Conservation (phyloP, 164 flowering plant genomes). For the Magnolia sinica region DNA sequence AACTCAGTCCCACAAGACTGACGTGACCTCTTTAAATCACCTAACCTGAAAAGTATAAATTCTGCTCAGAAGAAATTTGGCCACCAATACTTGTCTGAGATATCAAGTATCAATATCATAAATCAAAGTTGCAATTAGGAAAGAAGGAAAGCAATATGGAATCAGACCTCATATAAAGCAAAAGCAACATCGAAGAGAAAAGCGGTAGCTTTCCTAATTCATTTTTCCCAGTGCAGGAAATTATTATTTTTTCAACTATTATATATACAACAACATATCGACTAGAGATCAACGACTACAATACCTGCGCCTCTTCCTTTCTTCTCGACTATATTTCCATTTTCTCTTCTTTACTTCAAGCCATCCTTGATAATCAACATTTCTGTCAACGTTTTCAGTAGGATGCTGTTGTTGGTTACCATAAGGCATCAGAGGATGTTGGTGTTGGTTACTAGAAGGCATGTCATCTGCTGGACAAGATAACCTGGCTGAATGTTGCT, state of each 20-base stretch:
- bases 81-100: neutral
- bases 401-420: slow-evolving; percentile 16
- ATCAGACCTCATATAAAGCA: neutral
- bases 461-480: neutral
- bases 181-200: neutral
- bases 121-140: neutral
- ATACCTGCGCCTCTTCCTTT: slow-evolving; percentile 78
- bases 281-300: neutral
- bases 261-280: neutral
- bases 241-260: neutral
- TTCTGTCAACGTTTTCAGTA: slow-evolving; percentile 53
- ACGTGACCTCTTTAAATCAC: slow-evolving; percentile 27
- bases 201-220: neutral
- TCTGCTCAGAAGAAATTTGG: neutral
- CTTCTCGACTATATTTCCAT: slow-evolving; percentile 76
- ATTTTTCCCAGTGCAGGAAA: neutral
- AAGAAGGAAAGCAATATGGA: slow-evolving; percentile 1
- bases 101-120: neutral
- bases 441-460: slow-evolving; percentile 11
- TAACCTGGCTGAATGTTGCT: slow-evolving; percentile 22
- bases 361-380: slow-evolving; percentile 90
- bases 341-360: slow-evolving; percentile 81
- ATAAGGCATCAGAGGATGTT: slow-evolving; percentile 10
- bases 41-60: slow-evolving; percentile 45
- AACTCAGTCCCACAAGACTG: slow-evolving; percentile 25